These are phyloP conservation scores for Skeletonema marinoi DNA, from an alignment of 108 stramenopile species.

Conservation along the genomic window DNA sequence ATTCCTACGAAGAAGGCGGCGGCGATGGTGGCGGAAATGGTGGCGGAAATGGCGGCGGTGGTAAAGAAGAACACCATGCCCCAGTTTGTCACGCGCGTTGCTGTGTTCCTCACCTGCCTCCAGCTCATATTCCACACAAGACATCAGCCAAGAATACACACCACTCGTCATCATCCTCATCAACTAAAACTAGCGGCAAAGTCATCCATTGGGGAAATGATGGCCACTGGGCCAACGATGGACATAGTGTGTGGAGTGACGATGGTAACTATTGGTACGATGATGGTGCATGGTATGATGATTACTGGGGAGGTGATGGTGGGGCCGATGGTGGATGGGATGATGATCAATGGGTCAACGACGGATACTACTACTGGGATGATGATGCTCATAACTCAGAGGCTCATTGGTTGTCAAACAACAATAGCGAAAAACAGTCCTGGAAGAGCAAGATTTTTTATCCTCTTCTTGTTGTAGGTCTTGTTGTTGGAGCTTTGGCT, in stretches of 20 bases:
- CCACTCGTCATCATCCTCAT: no score
- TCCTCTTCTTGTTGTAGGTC: conserved; percentile 3
- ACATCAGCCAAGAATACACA: no score
- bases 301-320: background rate
- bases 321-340: no score
- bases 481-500: conserved; percentile 9
- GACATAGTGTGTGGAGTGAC: background rate
- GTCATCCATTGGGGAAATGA: background rate
- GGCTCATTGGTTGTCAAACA: background rate
- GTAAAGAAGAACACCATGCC: background rate
- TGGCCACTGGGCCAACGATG: background rate
- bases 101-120: background rate
- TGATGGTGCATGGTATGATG: conserved; percentile 3
- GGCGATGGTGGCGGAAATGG: background rate
- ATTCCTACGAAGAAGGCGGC: background rate
- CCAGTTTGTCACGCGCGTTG: background rate
- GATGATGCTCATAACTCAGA: background rate
- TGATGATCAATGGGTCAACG: background rate
- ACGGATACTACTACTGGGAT: background rate
- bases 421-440: background rate
- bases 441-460: background rate
- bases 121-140: background rate
- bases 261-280: background rate
- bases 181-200: no score
- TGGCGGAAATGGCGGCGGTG: background rate